Base-by-base conservation (phyloP, 2,329 filamentous ascomycete genomes). In the Diaporthe ampelina region DNA sequence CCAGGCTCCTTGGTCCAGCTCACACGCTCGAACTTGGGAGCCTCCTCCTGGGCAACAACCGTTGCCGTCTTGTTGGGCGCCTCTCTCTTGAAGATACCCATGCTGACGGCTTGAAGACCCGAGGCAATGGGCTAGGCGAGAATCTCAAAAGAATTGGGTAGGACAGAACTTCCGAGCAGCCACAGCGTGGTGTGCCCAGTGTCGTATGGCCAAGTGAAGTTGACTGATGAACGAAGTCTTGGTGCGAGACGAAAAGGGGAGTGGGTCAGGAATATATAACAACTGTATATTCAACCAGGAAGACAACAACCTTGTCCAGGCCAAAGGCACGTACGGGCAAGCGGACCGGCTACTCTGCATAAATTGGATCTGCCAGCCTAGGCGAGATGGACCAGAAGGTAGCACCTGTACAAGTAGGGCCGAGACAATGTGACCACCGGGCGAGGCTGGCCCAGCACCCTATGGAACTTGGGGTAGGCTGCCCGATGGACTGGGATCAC, bases 1-100 rank as follows among this genome's bases (percentile, higher is more conserved):
- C 88, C 88, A n/a, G 88, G 86, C 37, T 90, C 87, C 77, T 84
- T 87, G 65, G 79, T 86, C 89, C 88, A 90, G 77, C 85, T 80
- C 70, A 91, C 87, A 75, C 76, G 83, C 78, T 86, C 85, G 75
- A 89, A 87, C 70, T 85, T 79, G 76, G 87, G 87, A n/a, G 86
- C 85, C 76, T 88, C 86, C 71, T 85, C 84, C 77, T 85, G 84
- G 72, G 85, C 85, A 50, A 74, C 75, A 59, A 63, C 67, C 26
- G 75, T 73, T 48, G 77, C 78, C 59, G 78, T 76, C 58, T 76
- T 75, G 54, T 78, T 77, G 54, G 79, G 79, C 77, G 78, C 78
- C 17, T 45, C 35, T 76, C 78, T 80, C 72, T 73, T 67, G 75
- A 81, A 76, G 69, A 81, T 58, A 48, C 79, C 79, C 79, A 80